Evolutionary conservation across 1,284 basidiomycete genomes (phyloP).

Genomic region (Vanrija pseudolonga): DNA sequence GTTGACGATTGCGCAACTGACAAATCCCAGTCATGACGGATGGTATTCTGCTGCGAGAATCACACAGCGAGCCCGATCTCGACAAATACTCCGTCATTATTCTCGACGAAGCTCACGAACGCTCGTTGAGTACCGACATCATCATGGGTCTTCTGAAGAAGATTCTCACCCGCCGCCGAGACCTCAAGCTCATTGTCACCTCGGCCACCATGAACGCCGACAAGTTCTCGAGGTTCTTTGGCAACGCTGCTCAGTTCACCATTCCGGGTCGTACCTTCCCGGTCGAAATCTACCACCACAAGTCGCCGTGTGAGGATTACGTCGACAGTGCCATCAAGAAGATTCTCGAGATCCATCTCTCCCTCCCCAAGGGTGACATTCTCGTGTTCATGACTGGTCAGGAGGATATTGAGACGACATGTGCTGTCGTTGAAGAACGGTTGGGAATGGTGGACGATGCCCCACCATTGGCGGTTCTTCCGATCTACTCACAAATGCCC

Average conservation of each 20-base stretch:
- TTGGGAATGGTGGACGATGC: constrained; percentile 87
- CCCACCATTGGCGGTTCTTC: constrained; percentile 76
- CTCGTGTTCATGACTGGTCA: constrained; percentile 99
- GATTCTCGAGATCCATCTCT: constrained; percentile 91
- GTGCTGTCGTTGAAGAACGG: constrained; percentile 86
- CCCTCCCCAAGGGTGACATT: constrained; percentile 89
- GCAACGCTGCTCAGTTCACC: constrained; percentile 89
- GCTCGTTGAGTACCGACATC: constrained; percentile 92
- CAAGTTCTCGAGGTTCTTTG: constrained; percentile 95
- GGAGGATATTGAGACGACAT: constrained; percentile 96
- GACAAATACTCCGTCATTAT: constrained; percentile 95
- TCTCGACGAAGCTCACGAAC: constrained; percentile 94
- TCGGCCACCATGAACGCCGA: constrained; percentile 99
- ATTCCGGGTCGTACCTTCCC: constrained; percentile 99
- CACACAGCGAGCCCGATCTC: constrained; percentile 89
- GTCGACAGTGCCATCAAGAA: constrained; percentile 98
- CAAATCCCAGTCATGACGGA: constrained; percentile 83
- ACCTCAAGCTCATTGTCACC: constrained; percentile 94
- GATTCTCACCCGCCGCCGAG: constrained; percentile 83
- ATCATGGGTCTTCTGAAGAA: constrained; percentile 93
- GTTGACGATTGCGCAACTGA: no score
- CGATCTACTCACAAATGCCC: constrained; percentile 99
- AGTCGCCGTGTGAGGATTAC: constrained; percentile 98
- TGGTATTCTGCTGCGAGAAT: constrained; percentile 91
- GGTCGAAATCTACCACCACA: constrained; percentile 91